Percentiles rank a stretch among this genome's conserved stretches.
Evolutionary conservation across 306 rosid genomes (phyloP).

Genomic region (peach (Prunus persica)): DNA sequence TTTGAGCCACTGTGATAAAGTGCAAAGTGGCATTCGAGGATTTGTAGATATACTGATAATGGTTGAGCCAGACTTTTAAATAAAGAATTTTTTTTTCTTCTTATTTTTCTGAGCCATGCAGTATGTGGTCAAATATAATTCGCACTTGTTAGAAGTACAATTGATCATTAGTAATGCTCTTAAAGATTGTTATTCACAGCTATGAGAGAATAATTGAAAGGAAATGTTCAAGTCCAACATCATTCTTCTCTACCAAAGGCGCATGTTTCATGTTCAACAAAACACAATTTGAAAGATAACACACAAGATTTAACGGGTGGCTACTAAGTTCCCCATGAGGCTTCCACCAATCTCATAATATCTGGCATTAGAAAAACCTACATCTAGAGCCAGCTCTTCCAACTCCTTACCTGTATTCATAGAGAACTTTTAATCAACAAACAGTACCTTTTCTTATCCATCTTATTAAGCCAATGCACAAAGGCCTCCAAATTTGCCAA

Average conservation of each 20-base stretch:
- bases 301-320: constrained; percentile 40
- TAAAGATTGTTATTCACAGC: neutral
- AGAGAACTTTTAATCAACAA: constrained; percentile 20
- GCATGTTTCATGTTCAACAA: neutral
- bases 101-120: neutral
- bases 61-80: neutral
- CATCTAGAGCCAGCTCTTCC: constrained; percentile 77
- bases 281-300: neutral
- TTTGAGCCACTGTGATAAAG: neutral
- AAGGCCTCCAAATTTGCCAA: neutral
- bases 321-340: constrained; percentile 89
- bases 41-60: constrained; percentile 6
- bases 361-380: constrained; percentile 67
- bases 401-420: constrained; percentile 64
- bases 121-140: neutral
- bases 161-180: neutral
- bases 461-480: neutral
- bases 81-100: neutral
- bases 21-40: constrained; percentile 4
- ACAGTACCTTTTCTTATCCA: neutral
- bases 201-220: neutral
- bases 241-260: neutral
- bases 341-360: constrained; percentile 87
- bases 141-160: neutral
- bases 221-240: neutral